A percentile compares a stretch with the other conserved stretches of the same genome.
Evolutionary conservation across 169 alveolate genomes (phyloP).

Genomic region (Toxoplasma gondii): DNA sequence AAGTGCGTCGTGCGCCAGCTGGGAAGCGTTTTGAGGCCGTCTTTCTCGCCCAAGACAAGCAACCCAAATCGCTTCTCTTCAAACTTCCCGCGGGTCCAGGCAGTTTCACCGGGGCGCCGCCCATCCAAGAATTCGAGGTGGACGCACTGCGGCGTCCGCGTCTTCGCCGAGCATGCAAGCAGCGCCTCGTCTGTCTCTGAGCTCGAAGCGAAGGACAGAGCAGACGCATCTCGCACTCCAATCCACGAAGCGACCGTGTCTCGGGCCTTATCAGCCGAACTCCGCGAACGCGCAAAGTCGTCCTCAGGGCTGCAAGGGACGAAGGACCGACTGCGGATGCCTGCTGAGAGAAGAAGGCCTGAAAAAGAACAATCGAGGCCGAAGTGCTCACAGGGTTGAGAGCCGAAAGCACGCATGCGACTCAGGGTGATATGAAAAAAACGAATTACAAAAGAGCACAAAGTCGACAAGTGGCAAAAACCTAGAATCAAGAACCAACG

Average conservation of each 20-base stretch:
- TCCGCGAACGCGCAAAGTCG: background rate
- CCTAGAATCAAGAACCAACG: no score
- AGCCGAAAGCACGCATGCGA: no score
- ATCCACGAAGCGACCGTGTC: slow-evolving; percentile 3
- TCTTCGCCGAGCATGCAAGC: background rate
- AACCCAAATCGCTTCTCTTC: background rate
- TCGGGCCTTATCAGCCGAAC: background rate
- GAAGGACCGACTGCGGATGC: slow-evolving; percentile 20
- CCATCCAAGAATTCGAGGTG: slow-evolving; percentile 8
- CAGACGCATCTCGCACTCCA: background rate
- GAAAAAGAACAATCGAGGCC: background rate
- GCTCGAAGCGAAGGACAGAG: background rate
- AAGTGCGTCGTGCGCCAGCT: slow-evolving; percentile 11
- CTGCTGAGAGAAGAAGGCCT: background rate
- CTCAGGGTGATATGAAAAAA: no score
- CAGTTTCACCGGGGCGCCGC: background rate
- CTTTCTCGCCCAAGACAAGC: slow-evolving; percentile 8
- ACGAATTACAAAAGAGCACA: no score
- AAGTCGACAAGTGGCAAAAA: no score
- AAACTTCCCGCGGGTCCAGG: background rate
- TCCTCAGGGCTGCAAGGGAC: slow-evolving; percentile 12
- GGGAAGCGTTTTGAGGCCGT: slow-evolving; percentile 31
- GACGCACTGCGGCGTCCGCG: slow-evolving; percentile 31
- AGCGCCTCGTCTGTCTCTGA: background rate
- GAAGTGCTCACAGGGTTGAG: no score